Evolutionary conservation across 2,329 filamentous ascomycete genomes (phyloP).

Genomic region (Tolypocladium amazonense): DNA sequence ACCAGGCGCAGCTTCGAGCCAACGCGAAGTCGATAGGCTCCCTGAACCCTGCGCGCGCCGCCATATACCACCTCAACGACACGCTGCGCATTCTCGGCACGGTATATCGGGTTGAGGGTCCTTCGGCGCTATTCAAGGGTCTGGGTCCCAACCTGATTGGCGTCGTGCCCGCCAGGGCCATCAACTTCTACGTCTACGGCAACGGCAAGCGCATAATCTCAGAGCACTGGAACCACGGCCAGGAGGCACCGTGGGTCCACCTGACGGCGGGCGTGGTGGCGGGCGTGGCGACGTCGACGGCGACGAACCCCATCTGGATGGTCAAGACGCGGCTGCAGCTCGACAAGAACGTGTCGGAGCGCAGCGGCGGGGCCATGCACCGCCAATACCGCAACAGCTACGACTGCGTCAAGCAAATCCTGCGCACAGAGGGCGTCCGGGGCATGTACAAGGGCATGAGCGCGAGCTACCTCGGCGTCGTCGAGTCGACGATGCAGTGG

Average conservation of each 20-base stretch:
- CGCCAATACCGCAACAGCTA: constrained; percentile 77
- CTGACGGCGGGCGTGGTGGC: constrained; percentile 65
- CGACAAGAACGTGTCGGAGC: constrained; percentile 69
- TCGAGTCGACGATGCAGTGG: constrained; percentile 87
- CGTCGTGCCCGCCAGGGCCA: constrained; percentile 78
- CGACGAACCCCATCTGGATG: constrained; percentile 93
- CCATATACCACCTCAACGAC: constrained; percentile 67
- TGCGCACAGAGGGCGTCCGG: constrained; percentile 68
- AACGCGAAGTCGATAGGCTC: constrained; percentile 33
- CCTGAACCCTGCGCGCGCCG: constrained; percentile 55
- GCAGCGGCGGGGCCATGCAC: constrained; percentile 38
- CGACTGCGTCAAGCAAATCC: constrained; percentile 76
- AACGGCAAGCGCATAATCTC: constrained; percentile 81
- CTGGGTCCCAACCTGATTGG: constrained; percentile 83
- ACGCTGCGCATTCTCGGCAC: constrained; percentile 76
- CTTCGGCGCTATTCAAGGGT: constrained; percentile 84
- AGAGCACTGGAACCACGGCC: constrained; percentile 59
- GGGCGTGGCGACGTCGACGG: constrained; percentile 77
- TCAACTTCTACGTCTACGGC: constrained; percentile 90
- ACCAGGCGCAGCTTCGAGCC: constrained; percentile 70
- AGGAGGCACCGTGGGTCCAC: constrained; percentile 67
- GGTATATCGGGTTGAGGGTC: constrained; percentile 73
- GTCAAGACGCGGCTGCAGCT: constrained; percentile 89
- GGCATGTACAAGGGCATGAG: constrained; percentile 86
- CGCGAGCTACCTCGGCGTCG: constrained; percentile 83